Percentiles rank a stretch among this genome's conserved stretches.
Evolutionary conservation across 73 alveolate genomes (phyloP).

Genomic region (Diophrys sp.): DNA sequence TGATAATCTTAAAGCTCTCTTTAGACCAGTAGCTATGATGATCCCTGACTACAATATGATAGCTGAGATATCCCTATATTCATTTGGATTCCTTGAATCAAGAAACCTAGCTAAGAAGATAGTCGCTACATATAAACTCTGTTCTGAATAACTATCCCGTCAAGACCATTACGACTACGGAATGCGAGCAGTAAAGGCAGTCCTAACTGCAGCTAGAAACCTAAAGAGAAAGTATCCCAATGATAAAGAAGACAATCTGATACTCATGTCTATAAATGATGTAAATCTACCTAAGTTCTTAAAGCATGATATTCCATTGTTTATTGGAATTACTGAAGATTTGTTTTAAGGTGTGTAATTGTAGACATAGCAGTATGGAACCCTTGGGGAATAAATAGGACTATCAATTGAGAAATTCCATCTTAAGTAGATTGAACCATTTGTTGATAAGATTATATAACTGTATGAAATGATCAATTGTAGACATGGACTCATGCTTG

Average conservation of each 20-base stretch:
- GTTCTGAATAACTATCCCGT: conserved; percentile 96
- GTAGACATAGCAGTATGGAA: conserved; percentile 72
- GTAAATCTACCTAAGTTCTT: conserved; percentile 96
- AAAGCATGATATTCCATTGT: conserved; percentile 92
- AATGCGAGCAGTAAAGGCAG: conserved; percentile 97
- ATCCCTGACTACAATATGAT: conserved; percentile 95
- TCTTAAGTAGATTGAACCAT: conserved; percentile 64
- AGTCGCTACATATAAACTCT: conserved; percentile 91
- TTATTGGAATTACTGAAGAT: conserved; percentile 91
- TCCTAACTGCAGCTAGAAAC: conserved; percentile 96
- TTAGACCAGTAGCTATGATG: conserved; percentile 86
- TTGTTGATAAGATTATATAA: conserved; percentile 83
- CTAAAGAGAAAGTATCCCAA: conserved; percentile 82
- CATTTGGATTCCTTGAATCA: conserved; percentile 75
- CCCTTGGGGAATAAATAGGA: not conserved
- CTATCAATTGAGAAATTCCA: not conserved
- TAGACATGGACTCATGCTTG: conserved; percentile 99
- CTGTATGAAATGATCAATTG: conserved; percentile 92
- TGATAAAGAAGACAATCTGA: conserved; percentile 82
- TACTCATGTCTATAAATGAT: conserved; percentile 93
- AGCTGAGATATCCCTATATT: conserved; percentile 81
- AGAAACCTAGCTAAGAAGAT: conserved; percentile 91
- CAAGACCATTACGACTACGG: conserved; percentile 98
- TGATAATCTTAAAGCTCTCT: conserved; percentile 85
- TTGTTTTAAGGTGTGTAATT: conserved; percentile 89